Evolutionary conservation across 2,329 filamentous ascomycete genomes (phyloP), one percentile per base, ranked within the genome.

Genomic region (Macrophomina tecta): DNA sequence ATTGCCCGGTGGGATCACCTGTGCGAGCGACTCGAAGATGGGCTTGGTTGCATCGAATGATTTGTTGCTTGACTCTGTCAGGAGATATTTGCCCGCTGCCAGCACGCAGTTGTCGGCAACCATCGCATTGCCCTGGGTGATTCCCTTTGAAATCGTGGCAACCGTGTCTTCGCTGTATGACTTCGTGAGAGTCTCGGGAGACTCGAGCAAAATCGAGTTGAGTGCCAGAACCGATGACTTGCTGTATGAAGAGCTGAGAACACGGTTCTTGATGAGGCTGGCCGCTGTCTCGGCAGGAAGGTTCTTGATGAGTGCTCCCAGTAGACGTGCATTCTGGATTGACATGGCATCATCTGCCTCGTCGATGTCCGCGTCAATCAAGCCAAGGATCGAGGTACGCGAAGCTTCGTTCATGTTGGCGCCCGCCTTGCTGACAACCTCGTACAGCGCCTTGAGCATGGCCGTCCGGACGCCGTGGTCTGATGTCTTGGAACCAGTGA

Each of bases 391-490:
- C n/a, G 94, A 89, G 68, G 89, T 87, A 65, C 94, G 89, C 56
- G 94, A 97, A 28, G 89, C 83, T 73, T 98, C 95, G 73, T 92
- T 94, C 95, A 99, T 99, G 80, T 94, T 97, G 67, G 86, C 85
- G 65, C 95, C 95, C 18, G 94, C 94, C 80, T 97, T 97, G 83
- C 92, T 94, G 68, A 99, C 90, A 36, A 99, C 95, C 76, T 98
- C 94, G 76, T 96, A 97, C 53, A 99, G 82, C 3, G 95, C 95
- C 83, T 96, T 97, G 73, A 99, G 86, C 95, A 99, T 99, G 34
- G 95, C 95, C 71, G 91, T 95, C 80, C 89, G 92, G 70, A 99
- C 95, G 53, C 94, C 94, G 5, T 88, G 76, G 75, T 98, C 94
- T 1, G 87, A 82, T 0, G 95, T 98, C 83, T 94, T 97, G 32